Percentiles rank a stretch among this genome's conserved stretches.
These are phyloP conservation scores for Rubroboletus pulcherrimus DNA, from an alignment of 768 basidiomycete genomes.

Conservation along the genomic window DNA sequence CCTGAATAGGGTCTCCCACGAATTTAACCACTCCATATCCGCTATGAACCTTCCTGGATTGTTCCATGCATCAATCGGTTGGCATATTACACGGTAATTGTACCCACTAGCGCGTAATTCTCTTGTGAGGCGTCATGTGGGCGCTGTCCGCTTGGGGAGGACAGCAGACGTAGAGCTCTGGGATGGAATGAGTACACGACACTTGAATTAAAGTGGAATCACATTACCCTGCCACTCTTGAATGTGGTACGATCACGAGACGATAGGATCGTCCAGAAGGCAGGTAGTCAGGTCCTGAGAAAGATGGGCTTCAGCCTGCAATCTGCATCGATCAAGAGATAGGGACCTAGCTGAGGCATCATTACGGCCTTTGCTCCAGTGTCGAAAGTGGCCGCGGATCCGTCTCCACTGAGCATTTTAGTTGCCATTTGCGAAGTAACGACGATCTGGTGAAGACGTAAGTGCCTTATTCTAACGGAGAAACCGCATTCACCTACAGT, in stretches of 20 bases:
- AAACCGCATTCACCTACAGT: conserved; percentile 38
- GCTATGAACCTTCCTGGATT: conserved; percentile 17
- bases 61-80: conserved; percentile 8
- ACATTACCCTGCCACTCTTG: conserved; percentile 40
- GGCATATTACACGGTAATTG: conserved; percentile 21
- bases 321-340: conserved; percentile 5
- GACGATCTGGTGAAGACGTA: conserved; percentile 39
- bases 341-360: conserved; percentile 60
- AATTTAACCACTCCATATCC: conserved; percentile 24
- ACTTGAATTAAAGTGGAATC: conserved; percentile 14
- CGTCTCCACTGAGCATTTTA: conserved; percentile 61
- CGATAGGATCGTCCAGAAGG: conserved; percentile 43
- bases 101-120: conserved; percentile 22
- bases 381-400: conserved; percentile 62
- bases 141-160: conserved; percentile 30
- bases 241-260: conserved; percentile 39
- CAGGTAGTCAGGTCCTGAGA: conserved; percentile 36
- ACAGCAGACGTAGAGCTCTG: conserved; percentile 40
- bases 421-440: conserved; percentile 68
- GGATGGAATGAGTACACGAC: conserved; percentile 14
- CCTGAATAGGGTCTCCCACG: conserved; percentile 1
- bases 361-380: conserved; percentile 60
- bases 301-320: conserved; percentile 2
- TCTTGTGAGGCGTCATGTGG: conserved; percentile 16
- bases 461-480: not conserved